Evolutionary conservation across 352 stramenopile genomes (phyloP).

Genomic region (Phytophthora kernoviae): DNA sequence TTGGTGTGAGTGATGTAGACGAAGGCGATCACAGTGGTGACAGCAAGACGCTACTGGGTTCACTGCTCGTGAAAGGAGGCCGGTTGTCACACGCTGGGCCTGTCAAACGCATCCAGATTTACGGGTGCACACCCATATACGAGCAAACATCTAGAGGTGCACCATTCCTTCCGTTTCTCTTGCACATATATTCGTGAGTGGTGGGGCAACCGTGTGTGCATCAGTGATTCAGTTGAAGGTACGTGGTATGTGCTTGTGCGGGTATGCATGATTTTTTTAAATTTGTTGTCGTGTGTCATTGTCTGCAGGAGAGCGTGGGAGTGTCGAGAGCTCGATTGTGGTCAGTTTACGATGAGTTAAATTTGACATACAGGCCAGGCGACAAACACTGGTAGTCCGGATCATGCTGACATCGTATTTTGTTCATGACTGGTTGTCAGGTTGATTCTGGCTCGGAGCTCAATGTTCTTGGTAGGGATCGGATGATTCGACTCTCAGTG

Average conservation of each 20-base stretch:
- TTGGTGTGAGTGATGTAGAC: conserved; percentile 12
- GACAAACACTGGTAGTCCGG: not conserved
- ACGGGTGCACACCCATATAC: conserved; percentile 80
- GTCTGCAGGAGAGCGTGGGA: conserved; percentile 39
- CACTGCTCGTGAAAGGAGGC: conserved; percentile 62
- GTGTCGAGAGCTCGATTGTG: conserved; percentile 51
- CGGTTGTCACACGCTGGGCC: conserved; percentile 55
- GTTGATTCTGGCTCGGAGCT: conserved; percentile 60
- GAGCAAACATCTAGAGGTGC: conserved; percentile 47
- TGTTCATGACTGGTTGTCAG: conserved; percentile 21
- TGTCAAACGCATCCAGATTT: conserved; percentile 70
- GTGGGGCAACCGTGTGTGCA: conserved; percentile 63
- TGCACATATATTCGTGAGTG: conserved; percentile 69
- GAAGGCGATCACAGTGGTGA: conserved; percentile 4
- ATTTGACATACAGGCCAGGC: not conserved
- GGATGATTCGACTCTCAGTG: conserved; percentile 36
- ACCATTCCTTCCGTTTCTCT: conserved; percentile 62
- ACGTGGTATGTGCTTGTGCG: not conserved
- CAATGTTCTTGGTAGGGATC: conserved; percentile 42
- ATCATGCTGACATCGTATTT: conserved; percentile 13
- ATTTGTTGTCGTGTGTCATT: not conserved
- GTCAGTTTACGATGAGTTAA: conserved; percentile 20
- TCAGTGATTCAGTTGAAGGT: conserved; percentile 65
- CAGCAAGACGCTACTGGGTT: conserved; percentile 33
- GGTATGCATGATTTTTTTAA: not conserved